Conservation (phyloP, 2,329 filamentous ascomycete species). For the Hypoxylon rubiginosum region DNA sequence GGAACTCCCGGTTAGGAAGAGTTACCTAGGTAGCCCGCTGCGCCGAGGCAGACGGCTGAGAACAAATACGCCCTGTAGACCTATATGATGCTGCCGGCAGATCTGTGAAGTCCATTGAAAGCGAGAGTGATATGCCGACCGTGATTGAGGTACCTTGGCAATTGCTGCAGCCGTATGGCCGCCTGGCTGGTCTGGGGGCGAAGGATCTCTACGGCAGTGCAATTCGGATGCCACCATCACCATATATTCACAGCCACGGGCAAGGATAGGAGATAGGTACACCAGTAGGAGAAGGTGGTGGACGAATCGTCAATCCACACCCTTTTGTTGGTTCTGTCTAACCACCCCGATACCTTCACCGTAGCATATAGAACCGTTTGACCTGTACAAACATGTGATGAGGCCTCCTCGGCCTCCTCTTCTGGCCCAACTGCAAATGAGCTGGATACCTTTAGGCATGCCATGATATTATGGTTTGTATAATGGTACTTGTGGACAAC, state of each 20-base stretch:
- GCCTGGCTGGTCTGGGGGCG: not conserved
- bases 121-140: conserved; percentile 12
- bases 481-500: not conserved
- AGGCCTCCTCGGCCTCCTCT: conserved; percentile 3
- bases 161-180: conserved; percentile 1
- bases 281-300: not conserved
- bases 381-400: not conserved
- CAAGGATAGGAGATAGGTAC: not conserved
- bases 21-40: not conserved
- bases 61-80: conserved; percentile 14
- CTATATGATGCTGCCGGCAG: conserved; percentile 15
- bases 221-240: not conserved
- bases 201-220: not conserved
- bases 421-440: conserved; percentile 7
- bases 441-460: not conserved
- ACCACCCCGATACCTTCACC: not conserved
- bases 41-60: conserved; percentile 11
- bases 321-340: not conserved
- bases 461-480: not conserved
- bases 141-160: conserved; percentile 8
- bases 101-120: conserved; percentile 18
- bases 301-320: not conserved
- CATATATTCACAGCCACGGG: not conserved
- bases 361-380: not conserved
- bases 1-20: conserved; percentile 4